Conservation (phyloP, 768 basidiomycete genomes). For the Mycena polygramma region DNA sequence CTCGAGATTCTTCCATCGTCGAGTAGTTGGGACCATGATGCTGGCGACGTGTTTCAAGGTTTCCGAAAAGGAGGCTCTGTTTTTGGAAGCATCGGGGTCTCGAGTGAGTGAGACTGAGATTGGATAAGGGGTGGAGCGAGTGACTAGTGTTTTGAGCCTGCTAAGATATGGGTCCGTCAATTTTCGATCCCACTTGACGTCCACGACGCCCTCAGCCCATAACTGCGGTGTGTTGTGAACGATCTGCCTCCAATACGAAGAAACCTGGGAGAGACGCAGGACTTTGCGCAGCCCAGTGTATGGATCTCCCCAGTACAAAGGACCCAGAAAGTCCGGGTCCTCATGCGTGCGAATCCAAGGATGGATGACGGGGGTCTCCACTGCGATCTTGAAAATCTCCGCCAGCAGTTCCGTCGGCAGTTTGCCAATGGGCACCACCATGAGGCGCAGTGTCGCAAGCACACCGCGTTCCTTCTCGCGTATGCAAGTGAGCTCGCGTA, state of each 20-base stretch:
- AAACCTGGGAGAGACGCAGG: slow-evolving; percentile 20
- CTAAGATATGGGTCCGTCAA: neutral
- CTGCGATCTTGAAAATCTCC: slow-evolving; percentile 3
- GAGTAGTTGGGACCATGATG: neutral
- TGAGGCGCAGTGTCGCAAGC: neutral
- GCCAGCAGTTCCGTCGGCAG: slow-evolving; percentile 6
- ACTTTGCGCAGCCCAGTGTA: neutral
- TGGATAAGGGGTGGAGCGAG: neutral
- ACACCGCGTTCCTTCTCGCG: neutral
- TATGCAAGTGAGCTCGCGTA: neutral
- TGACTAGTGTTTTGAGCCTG: neutral
- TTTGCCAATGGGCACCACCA: slow-evolving; percentile 13
- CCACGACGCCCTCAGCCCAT: neutral
- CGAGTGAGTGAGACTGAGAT: neutral
- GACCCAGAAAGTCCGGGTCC: neutral
- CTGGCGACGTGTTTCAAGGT: neutral
- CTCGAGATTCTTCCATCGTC: neutral
- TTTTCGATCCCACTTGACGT: neutral
- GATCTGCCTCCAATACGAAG: slow-evolving; percentile 16
- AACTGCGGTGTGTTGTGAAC: neutral
- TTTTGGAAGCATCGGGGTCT: neutral
- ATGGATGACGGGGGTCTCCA: neutral
- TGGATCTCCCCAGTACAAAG: neutral
- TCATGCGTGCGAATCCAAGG: no score
- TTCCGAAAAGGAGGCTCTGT: neutral